Base-by-base conservation (phyloP, 1,139 yeast genomes). In the Debaryomyces fabryi region DNA sequence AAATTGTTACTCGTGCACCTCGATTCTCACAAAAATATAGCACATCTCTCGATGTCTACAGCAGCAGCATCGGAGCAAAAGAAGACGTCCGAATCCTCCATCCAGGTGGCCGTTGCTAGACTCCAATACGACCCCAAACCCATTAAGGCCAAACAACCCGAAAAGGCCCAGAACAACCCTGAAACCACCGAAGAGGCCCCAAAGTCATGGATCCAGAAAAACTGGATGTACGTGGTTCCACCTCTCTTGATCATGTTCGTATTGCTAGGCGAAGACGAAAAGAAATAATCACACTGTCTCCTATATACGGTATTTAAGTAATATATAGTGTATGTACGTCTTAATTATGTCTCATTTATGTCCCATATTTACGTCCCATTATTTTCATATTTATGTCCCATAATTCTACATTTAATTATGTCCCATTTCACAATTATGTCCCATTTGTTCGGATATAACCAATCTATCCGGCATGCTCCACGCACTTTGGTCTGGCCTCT, bases 141-240 rank as follows among this genome's bases (percentile, higher is more conserved):
- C 29, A 40, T 40, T 21, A 18, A 21, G 16, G 3, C 16, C 27
- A 18, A 34, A 16, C 25, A 25, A 24, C 37, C 43, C 15, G 25
- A 30, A 16, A 51, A 30, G 27, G 41, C 39, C 6, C 33, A 39
- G 29, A 33, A 25, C 16, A 46, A 51, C 35, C 29, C 43, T 15
- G 55, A 55, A 43, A 57, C 55, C 15, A 64, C 59, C 38, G 64
- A 60, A 6, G 73, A 61, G 23, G 72, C 65, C 45, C 69, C 72
- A 24, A 69, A 79, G 46, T 74, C 82, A 2, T 81, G 78, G 68
- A 64, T 81, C 23, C 83, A 79, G 55, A 74, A 74, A 62, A 73
- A 81, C 59, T 81, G 85, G 85, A 67, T 77, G 67, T 79, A 78
- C 57, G 52, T 76, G 23, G 76, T 72, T 2, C 71, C 74, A 10